Evolutionary conservation across 2,329 filamentous ascomycete genomes (phyloP).

Genomic region (Neopestalotiopsis sp.): DNA sequence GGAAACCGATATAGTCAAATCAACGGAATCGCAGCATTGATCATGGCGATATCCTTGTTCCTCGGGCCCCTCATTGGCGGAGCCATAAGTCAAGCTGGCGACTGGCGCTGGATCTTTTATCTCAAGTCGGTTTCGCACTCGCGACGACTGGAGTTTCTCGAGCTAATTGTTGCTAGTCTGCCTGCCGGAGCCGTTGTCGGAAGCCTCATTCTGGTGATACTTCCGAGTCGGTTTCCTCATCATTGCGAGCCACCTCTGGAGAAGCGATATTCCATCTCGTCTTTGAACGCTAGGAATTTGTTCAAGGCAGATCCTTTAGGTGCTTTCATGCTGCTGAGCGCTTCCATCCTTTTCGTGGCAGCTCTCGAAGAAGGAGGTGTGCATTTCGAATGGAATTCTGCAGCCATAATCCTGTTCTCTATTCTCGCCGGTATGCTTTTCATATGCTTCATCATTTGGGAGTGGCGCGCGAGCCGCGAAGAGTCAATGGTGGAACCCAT

Average conservation of each 20-base stretch:
- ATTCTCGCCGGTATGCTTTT: conserved; percentile 27
- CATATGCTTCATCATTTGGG: conserved; percentile 35
- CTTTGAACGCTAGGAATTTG: no score
- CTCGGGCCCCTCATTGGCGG: conserved; percentile 50
- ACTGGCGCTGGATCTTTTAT: conserved; percentile 53
- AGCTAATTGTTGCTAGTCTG: no score
- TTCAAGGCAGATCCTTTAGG: conserved; percentile 15
- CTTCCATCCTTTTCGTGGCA: conserved; percentile 44
- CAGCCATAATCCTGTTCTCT: conserved; percentile 39
- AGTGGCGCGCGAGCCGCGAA: conserved; percentile 19
- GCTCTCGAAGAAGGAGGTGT: conserved; percentile 50
- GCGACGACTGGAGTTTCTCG: no score
- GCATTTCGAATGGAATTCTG: conserved; percentile 46
- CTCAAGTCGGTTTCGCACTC: conserved; percentile 43
- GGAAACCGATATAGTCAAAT: conserved; percentile 37
- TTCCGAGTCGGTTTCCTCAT: conserved; percentile 35
- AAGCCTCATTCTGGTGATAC: neutral
- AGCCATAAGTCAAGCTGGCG: conserved; percentile 42
- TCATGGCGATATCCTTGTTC: conserved; percentile 45
- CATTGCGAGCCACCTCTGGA: conserved; percentile 29
- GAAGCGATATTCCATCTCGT: conserved; percentile 17
- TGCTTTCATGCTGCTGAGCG: conserved; percentile 38
- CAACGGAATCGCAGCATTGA: conserved; percentile 39
- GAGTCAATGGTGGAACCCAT: neutral
- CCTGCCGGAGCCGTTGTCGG: neutral